Percentiles rank a stretch among this genome's conserved stretches.
These are phyloP conservation scores for Mycena venus DNA, from an alignment of 768 basidiomycete species.

Conservation along the genomic window DNA sequence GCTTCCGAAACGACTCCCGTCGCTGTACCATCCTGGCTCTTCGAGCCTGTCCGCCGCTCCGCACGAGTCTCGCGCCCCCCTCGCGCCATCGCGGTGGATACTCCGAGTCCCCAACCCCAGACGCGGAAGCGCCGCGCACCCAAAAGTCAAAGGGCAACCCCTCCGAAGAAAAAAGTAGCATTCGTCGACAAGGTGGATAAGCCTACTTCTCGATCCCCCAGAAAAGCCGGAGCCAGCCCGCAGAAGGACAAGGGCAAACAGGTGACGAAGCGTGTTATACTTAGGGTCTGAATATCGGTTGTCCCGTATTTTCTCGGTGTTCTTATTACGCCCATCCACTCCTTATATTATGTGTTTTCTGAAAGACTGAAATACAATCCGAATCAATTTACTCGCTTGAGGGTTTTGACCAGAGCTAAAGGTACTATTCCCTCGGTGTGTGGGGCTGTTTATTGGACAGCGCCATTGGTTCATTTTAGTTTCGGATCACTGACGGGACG, in stretches of 20 bases:
- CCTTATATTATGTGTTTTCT: too few relatives aligned
- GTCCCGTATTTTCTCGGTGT: not conserved
- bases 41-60: slow-evolving; percentile 14
- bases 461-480: too few relatives aligned
- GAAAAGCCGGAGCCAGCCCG: not conserved
- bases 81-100: not conserved
- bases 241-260: not conserved
- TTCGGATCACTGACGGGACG: too few relatives aligned
- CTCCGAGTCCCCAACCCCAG: not conserved
- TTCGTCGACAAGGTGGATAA: not conserved
- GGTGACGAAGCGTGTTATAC: not conserved
- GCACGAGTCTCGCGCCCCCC: not conserved
- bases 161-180: slow-evolving; percentile 15
- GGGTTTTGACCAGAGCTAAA: too few relatives aligned
- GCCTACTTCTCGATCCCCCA: not conserved
- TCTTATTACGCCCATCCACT: not conserved
- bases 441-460: too few relatives aligned
- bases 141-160: not conserved
- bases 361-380: too few relatives aligned
- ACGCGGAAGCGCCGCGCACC: slow-evolving; percentile 1
- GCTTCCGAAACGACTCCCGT: not conserved
- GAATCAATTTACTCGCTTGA: too few relatives aligned
- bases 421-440: too few relatives aligned
- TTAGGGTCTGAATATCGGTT: not conserved
- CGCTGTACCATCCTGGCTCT: not conserved